phyloP scores from a whole-genome alignment of 2,329 filamentous ascomycete genomes.

The Ophiostoma angusticollis region DNA sequence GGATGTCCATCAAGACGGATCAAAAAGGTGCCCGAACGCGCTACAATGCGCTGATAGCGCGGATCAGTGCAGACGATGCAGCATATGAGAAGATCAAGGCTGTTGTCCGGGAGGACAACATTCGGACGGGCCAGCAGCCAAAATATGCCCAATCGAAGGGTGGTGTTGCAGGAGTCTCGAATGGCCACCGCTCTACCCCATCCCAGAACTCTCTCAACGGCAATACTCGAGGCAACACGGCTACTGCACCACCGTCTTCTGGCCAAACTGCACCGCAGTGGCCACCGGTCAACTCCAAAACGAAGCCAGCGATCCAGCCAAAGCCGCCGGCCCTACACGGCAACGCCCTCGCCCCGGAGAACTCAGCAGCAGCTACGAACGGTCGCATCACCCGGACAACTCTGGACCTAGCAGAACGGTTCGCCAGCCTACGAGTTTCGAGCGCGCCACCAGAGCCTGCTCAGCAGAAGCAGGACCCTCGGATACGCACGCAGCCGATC shows the following conservation, averaged over 20 bases:
- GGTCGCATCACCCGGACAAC: conserved; percentile 21
- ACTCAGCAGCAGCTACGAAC: conserved; percentile 14
- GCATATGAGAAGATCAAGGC: conserved; percentile 46
- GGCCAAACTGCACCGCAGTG: background rate
- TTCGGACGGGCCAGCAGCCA: conserved; percentile 44
- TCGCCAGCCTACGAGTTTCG: conserved; percentile 39
- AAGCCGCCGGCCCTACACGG: conserved; percentile 57
- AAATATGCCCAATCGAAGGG: conserved; percentile 12
- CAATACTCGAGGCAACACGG: background rate
- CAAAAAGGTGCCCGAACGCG: conserved; percentile 33
- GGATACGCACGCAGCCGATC: conserved; percentile 37
- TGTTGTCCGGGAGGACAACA: conserved; percentile 50
- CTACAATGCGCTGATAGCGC: conserved; percentile 37
- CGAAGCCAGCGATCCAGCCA: conserved; percentile 43
- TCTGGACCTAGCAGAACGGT: conserved; percentile 42
- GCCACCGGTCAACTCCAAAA: conserved; percentile 11
- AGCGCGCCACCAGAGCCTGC: conserved; percentile 13
- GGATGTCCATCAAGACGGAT: conserved; percentile 47
- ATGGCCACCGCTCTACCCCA: conserved; percentile 8
- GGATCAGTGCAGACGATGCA: conserved; percentile 33
- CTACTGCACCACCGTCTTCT: too few species aligned
- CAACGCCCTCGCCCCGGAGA: conserved; percentile 35
- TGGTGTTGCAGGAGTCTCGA: background rate
- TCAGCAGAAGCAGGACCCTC: conserved; percentile 35
- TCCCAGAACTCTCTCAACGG: background rate